Base-by-base conservation (phyloP, 345 rosid species). In the Camelina hispida region DNA sequence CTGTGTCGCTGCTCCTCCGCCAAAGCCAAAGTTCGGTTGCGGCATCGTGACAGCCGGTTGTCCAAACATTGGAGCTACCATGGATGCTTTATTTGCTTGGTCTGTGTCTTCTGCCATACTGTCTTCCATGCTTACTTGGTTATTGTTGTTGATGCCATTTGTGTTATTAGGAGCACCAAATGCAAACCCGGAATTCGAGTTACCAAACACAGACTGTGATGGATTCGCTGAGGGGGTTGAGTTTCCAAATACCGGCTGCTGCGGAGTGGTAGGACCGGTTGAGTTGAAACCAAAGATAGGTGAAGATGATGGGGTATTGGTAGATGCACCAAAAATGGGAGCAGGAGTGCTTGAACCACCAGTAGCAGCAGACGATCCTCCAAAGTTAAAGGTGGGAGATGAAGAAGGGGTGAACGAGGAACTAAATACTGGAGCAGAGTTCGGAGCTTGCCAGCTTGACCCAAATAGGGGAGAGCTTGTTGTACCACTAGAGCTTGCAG, bases 101-200 rank as follows among this genome's bases (percentile, higher is more conserved):
- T 87, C 81, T 6, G 88, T 84, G 86, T 96, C 99, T 84, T 93
- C 99, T 11, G 97, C 93, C 99, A 96, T 96, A 80, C 94, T 89
- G 80, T 96, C 98, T 82, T 95, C 99, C 93, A 90, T 82, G 81
- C 66, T 84, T 85, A 90, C 83, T 67, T 78, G 80, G 81, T 87
- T 94, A 75, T 76, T 87, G 73, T 76, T 87, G 81, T 81, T 92
- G 51, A 79, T 73, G 32, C 79, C 82, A 48, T 73, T 73, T 40
- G 79, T 55, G 55, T 52, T 59, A 32, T 54, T 60, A 32, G 78
- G 17, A 16, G 88, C 79, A 65, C 81, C 84, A 77, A 89, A 89
- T 17, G 81, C 7, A 62, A 83, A 80, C 76, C 78, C 74, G 8
- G 96, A 40, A 63, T 16, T 78, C 43, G 83, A 61, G 82, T 69